Evolutionary conservation across 75 land plant species (phyloP), one percentile per base, ranked within the genome.

Genomic region (Isoetes taiwanensis): DNA sequence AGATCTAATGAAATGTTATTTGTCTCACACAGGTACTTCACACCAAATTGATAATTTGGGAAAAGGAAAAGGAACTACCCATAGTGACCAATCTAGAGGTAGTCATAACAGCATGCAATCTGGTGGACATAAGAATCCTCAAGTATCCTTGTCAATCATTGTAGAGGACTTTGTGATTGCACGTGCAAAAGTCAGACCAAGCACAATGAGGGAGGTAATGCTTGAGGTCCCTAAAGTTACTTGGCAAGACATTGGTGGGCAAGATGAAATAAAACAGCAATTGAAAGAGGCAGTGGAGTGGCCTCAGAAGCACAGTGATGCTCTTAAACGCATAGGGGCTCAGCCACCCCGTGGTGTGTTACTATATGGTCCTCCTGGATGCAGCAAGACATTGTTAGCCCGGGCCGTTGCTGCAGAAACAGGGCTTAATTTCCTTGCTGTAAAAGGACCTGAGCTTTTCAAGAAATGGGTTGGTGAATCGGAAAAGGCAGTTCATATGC

Each of bases 391-490:
- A 10, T 66, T 94, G 10, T 70, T 89, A 80, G 99, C 99, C 16
- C 78, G 99, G 60, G 99, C 97, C 32, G 96, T 90, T 26, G 99
- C 99, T 50, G 80, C 86, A 46, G 96, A 94, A 59, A 77, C 97
- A 35, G 77, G 80, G 3, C 61, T 89, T 19, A 94, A 94, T 63
- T 94, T 94, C 41, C 80, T 89, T 40, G 82, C 96, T 19, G 97
- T 94, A 14, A 94, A 89, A 63, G 99, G 99, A 1, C 99, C 99
- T 28, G 96, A 94, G 48, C 80, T 94, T 52, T 82, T 82, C 54
- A 90, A 91, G 67, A 94, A 94, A 60, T 94, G 96, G 96, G 96
- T 94, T 34, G 99, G 99, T 28, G 99, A 94, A 62, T 85, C 96
- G 16, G 99, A 94, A 57, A 94, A 94, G 73, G 91, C 96, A 28